Evolutionary conservation across 2,329 filamentous ascomycete genomes (phyloP).

Genomic region (Beauveria asiatica): DNA sequence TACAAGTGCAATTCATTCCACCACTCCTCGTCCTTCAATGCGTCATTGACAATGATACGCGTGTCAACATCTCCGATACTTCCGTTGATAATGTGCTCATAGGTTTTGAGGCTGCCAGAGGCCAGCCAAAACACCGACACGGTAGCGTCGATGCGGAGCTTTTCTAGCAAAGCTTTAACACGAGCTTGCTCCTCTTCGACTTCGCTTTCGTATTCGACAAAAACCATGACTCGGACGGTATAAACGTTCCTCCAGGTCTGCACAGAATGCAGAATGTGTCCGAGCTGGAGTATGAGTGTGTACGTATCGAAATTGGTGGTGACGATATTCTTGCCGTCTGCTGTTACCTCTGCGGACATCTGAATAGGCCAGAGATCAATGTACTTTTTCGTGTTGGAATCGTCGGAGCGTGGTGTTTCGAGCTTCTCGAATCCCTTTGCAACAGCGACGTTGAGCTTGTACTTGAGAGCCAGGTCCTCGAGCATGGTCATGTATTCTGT

Average conservation of each 20-base stretch:
- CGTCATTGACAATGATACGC: constrained; percentile 53
- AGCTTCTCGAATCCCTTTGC: constrained; percentile 73
- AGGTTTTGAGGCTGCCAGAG: constrained; percentile 61
- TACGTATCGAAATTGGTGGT: constrained; percentile 90
- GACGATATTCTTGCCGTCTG: constrained; percentile 57
- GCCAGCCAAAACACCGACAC: constrained; percentile 77
- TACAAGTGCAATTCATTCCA: constrained; percentile 65
- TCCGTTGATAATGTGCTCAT: constrained; percentile 73
- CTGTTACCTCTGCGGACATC: constrained; percentile 76
- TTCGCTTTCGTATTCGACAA: constrained; percentile 82
- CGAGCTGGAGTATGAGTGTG: constrained; percentile 75
- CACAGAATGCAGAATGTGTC: constrained; percentile 75
- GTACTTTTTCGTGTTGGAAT: constrained; percentile 59
- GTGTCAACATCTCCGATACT: constrained; percentile 44
- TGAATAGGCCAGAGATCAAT: constrained; percentile 90
- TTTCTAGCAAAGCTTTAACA: constrained; percentile 66
- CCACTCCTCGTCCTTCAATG: constrained; percentile 67
- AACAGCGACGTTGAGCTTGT: constrained; percentile 77
- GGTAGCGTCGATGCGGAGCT: constrained; percentile 71
- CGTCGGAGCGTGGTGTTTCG: constrained; percentile 58
- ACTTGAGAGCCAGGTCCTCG: constrained; percentile 68
- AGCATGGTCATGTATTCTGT: constrained; percentile 74
- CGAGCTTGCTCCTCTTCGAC: constrained; percentile 68
- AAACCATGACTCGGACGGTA: constrained; percentile 68
- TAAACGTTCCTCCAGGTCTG: constrained; percentile 71